Percentiles rank a stretch among this genome's conserved stretches.
These are phyloP conservation scores for Vinca minor DNA, from an alignment of 257 asterid genomes.

Conservation along the genomic window DNA sequence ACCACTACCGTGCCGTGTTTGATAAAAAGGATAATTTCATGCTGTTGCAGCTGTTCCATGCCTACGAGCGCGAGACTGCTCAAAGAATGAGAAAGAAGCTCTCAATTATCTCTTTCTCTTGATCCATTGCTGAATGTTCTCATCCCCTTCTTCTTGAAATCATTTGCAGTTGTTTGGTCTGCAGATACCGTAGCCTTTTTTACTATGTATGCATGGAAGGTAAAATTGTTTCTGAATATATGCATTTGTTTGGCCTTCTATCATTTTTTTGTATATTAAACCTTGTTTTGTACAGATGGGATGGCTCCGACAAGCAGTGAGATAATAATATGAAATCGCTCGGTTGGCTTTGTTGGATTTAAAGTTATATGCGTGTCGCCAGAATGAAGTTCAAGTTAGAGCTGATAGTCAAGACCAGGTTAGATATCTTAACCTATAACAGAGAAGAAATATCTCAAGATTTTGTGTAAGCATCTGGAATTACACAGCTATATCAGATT, in stretches of 20 bases:
- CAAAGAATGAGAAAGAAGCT: constrained; percentile 94
- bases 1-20: not conserved
- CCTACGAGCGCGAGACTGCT: constrained; percentile 92
- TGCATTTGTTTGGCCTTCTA: not conserved
- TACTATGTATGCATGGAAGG: constrained; percentile 98
- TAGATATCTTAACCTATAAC: no score
- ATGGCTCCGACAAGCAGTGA: constrained; percentile 27
- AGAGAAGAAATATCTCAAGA: not conserved
- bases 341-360: constrained; percentile 10
- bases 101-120: constrained; percentile 81
- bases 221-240: constrained; percentile 18
- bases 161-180: constrained; percentile 94
- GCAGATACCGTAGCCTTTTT: constrained; percentile 69
- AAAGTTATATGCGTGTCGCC: constrained; percentile 1
- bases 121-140: constrained; percentile 57
- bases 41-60: constrained; percentile 77
- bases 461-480: not conserved
- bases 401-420: constrained; percentile 9
- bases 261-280: constrained; percentile 3
- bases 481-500: not conserved
- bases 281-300: constrained; percentile 20
- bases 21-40: constrained; percentile 5
- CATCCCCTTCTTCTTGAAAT: constrained; percentile 83
- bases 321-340: constrained; percentile 9
- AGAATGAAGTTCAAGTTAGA: constrained; percentile 6